Conservation (phyloP, 2,329 filamentous ascomycete genomes). For the Colletotrichum chlorophyti region DNA sequence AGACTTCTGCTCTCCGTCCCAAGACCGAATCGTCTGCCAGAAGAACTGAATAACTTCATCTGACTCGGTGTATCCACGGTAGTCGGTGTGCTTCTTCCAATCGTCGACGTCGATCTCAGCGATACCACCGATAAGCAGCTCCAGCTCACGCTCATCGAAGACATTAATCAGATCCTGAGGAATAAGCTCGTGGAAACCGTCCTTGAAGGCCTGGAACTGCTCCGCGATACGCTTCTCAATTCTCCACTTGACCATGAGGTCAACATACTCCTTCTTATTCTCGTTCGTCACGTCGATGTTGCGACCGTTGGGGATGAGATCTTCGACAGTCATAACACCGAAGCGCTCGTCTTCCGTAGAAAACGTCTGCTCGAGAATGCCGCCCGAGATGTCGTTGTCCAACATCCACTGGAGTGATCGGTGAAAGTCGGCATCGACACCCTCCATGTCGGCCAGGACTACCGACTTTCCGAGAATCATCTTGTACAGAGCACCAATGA, state of each 20-base stretch:
- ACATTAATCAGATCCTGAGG: slow-evolving; percentile 96
- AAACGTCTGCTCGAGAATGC: slow-evolving; percentile 93
- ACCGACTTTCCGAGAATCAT: slow-evolving; percentile 98
- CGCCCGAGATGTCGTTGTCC: slow-evolving; percentile 93
- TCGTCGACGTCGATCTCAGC: slow-evolving; percentile 99
- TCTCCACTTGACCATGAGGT: slow-evolving; percentile 98
- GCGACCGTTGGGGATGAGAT: slow-evolving; percentile 87
- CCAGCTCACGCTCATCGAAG: slow-evolving; percentile 96
- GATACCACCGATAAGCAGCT: slow-evolving; percentile 96
- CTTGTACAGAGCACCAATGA: slow-evolving; percentile 99
- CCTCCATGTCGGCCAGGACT: slow-evolving; percentile 93
- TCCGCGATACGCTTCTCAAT: slow-evolving; percentile 98
- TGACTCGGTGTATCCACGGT: slow-evolving; percentile 96
- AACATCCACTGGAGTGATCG: slow-evolving; percentile 96
- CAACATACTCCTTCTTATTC: slow-evolving; percentile 99
- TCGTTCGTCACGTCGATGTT: slow-evolving; percentile 97
- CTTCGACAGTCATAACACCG: slow-evolving; percentile 91
- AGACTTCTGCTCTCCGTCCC: slow-evolving; percentile 99
- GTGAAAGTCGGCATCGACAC: slow-evolving; percentile 97
- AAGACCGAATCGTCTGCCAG: slow-evolving; percentile 96
- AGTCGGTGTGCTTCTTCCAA: slow-evolving; percentile 99
- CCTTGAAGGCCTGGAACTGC: slow-evolving; percentile 97
- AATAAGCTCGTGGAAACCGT: slow-evolving; percentile 97
- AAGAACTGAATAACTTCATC: slow-evolving; percentile 98
- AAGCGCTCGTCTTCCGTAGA: slow-evolving; percentile 98